Percentiles rank a stretch among this genome's conserved stretches.
These are phyloP conservation scores for Blastomyces gilchristii DNA, from an alignment of 2,329 filamentous ascomycete species.

Conservation along the genomic window DNA sequence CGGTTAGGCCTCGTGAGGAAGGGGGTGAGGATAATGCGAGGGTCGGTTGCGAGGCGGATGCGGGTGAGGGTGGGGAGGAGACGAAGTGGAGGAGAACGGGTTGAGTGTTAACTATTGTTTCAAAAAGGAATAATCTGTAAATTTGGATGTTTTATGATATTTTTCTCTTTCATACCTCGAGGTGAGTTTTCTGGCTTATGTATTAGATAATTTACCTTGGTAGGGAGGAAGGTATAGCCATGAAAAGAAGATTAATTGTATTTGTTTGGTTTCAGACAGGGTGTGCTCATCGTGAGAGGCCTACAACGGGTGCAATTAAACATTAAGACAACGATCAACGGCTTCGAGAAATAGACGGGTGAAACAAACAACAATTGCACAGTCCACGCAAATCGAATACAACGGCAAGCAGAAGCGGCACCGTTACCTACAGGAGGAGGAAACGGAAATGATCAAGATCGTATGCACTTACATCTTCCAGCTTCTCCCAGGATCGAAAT, in stretches of 20 bases:
- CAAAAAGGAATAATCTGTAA: slow-evolving; percentile 6
- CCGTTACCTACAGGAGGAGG: background rate
- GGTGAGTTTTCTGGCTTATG: background rate
- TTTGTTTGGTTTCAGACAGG: background rate
- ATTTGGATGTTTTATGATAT: background rate
- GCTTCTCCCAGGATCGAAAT: too few relatives aligned
- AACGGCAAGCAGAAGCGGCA: background rate
- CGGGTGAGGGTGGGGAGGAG: slow-evolving; percentile 28
- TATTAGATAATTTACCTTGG: background rate
- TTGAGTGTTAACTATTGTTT: slow-evolving; percentile 6
- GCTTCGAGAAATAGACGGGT: background rate
- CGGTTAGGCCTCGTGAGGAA: slow-evolving; percentile 30
- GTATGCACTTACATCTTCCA: background rate
- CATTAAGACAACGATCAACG: background rate
- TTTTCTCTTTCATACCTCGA: background rate
- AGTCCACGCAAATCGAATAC: background rate
- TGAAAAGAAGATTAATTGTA: background rate
- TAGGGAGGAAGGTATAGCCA: background rate
- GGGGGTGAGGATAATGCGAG: slow-evolving; percentile 29
- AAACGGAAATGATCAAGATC: background rate
- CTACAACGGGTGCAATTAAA: background rate
- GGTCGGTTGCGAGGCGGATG: slow-evolving; percentile 24
- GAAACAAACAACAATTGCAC: background rate
- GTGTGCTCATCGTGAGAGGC: background rate
- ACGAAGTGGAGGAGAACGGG: slow-evolving; percentile 46